Percentiles rank a stretch among this genome's conserved stretches.
Conservation (phyloP, 352 stramenopile species). For the Pythium utonaiense region DNA sequence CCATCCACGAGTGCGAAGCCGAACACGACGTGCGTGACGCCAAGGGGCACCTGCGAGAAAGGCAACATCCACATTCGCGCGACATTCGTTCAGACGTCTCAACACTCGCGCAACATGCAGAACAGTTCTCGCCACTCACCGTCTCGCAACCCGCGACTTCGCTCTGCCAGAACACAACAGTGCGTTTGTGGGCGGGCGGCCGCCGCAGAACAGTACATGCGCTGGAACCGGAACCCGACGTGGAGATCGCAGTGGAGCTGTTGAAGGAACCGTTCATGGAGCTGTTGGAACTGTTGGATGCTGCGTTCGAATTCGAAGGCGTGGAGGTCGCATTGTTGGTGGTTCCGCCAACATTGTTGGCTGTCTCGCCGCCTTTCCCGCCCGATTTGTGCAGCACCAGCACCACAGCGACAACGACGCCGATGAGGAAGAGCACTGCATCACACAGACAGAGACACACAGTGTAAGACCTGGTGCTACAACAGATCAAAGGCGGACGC, state of each 20-base stretch:
- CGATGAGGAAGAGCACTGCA: slow-evolving; percentile 23
- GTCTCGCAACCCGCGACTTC: slow-evolving; percentile 70
- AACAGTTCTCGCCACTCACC: slow-evolving; percentile 18
- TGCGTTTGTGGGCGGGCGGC: slow-evolving; percentile 46
- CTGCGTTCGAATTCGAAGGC: no score
- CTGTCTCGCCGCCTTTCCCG: background rate
- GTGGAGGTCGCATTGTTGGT: background rate
- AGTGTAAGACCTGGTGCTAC: background rate
- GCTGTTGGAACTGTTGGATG: background rate
- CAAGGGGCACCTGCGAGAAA: slow-evolving; percentile 29
- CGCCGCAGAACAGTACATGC: slow-evolving; percentile 18
- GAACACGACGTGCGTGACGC: slow-evolving; percentile 74
- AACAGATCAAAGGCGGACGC: background rate
- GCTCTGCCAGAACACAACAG: slow-evolving; percentile 78
- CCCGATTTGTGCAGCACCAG: slow-evolving; percentile 26
- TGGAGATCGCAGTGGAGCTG: background rate
- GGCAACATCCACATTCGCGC: slow-evolving; percentile 14
- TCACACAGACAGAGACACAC: background rate
- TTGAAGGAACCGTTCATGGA: background rate
- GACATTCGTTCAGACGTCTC: slow-evolving; percentile 1
- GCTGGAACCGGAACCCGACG: slow-evolving; percentile 6
- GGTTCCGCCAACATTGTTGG: background rate
- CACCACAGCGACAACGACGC: slow-evolving; percentile 36
- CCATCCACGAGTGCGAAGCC: slow-evolving; percentile 66
- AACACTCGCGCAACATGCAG: slow-evolving; percentile 4